Percentiles rank a stretch among this genome's conserved stretches.
phyloP scores from a whole-genome alignment of 2,329 filamentous ascomycete species.

The Dactylellina cionopaga region DNA sequence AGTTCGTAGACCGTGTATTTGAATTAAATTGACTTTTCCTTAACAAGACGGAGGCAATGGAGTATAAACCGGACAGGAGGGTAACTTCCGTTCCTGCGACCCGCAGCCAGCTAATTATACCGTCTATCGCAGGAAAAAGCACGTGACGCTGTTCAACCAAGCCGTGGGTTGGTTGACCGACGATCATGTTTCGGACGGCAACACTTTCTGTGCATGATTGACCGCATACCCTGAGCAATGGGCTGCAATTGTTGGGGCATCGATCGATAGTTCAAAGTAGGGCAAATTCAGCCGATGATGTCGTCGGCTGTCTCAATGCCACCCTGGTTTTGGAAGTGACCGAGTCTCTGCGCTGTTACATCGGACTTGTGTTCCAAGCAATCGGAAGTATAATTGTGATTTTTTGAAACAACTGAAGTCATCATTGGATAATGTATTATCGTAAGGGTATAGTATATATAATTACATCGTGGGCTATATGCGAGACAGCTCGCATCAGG shows the following conservation, averaged over 20 bases:
- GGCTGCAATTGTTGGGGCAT: not conserved
- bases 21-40: too few relatives aligned
- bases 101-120: slow-evolving; percentile 16
- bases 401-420: too few relatives aligned
- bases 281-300: slow-evolving; percentile 33
- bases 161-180: slow-evolving; percentile 10
- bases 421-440: too few relatives aligned
- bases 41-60: slow-evolving; percentile 3
- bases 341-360: too few relatives aligned
- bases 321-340: too few relatives aligned
- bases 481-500: too few relatives aligned
- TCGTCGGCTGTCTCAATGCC: not conserved
- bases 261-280: slow-evolving; percentile 1
- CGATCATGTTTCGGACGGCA: slow-evolving; percentile 45
- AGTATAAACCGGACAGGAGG: slow-evolving; percentile 1
- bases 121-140: slow-evolving; percentile 7
- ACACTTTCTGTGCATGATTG: slow-evolving; percentile 30
- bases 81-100: slow-evolving; percentile 2
- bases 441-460: too few relatives aligned
- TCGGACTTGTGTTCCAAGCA: too few relatives aligned
- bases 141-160: slow-evolving; percentile 19
- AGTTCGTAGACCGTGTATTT: too few relatives aligned
- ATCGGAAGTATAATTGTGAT: too few relatives aligned
- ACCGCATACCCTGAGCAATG: too few relatives aligned
- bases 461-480: too few relatives aligned